Conservation (phyloP, 2,329 filamentous ascomycete species). For the Fusarium sp. region DNA sequence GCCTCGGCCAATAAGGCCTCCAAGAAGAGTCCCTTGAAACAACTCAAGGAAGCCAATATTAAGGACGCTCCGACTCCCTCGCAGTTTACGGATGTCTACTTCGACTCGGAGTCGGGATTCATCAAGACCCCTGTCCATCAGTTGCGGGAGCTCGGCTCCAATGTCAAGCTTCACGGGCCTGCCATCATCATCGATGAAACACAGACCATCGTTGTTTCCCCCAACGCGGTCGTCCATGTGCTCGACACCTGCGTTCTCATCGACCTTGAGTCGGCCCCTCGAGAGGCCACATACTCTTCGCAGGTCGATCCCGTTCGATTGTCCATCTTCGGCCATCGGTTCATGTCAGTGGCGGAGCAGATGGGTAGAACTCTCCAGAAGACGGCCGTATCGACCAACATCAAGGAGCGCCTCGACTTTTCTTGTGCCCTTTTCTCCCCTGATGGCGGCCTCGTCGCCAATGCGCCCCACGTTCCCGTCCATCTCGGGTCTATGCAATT, state of each 20-base stretch:
- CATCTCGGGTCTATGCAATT: neutral
- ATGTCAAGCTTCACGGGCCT: conserved; percentile 44
- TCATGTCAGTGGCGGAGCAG: conserved; percentile 88
- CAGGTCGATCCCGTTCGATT: conserved; percentile 77
- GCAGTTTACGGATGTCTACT: conserved; percentile 10
- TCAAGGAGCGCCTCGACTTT: conserved; percentile 85
- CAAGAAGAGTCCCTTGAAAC: conserved; percentile 35
- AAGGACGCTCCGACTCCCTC: neutral
- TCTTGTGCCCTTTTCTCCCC: conserved; percentile 83
- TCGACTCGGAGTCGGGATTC: conserved; percentile 26
- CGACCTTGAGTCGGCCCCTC: conserved; percentile 37
- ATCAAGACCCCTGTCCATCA: conserved; percentile 43
- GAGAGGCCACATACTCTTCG: conserved; percentile 9
- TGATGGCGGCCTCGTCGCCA: conserved; percentile 73
- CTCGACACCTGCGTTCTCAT: conserved; percentile 52
- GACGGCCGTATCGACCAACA: conserved; percentile 81
- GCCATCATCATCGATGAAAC: conserved; percentile 74
- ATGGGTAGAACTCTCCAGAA: conserved; percentile 86
- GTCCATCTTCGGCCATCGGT: conserved; percentile 82
- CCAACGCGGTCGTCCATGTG: conserved; percentile 47
- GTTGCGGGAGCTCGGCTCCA: conserved; percentile 35
- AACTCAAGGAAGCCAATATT: conserved; percentile 30
- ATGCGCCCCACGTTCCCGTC: neutral
- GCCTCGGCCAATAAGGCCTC: conserved; percentile 4
- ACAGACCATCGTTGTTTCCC: conserved; percentile 76